phyloP scores from a whole-genome alignment of 164 flowering plant species.

The Vitis labrusca region DNA sequence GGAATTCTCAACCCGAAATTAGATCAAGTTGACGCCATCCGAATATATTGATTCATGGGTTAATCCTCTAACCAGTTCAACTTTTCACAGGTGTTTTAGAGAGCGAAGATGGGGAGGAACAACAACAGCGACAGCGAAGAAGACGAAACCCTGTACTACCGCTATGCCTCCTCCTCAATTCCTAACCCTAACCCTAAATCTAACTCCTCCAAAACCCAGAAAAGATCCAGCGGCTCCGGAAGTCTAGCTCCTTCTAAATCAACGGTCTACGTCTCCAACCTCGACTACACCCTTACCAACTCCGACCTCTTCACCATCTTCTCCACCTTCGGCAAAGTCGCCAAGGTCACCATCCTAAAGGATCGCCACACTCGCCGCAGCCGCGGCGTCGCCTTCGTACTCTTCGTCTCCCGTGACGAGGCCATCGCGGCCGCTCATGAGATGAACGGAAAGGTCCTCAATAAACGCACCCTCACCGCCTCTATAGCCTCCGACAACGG shows the following conservation, averaged over 20 bases:
- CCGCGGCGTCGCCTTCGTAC: conserved; percentile 86
- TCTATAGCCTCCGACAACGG: conserved; percentile 89
- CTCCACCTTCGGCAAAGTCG: conserved; percentile 95
- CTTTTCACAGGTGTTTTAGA: too few relatives aligned
- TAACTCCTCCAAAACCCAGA: conserved; percentile 2
- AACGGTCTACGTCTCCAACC: conserved; percentile 80
- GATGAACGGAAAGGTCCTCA: conserved; percentile 75
- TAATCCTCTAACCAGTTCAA: too few relatives aligned
- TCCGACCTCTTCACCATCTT: conserved; percentile 93
- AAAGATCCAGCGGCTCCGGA: conserved; percentile 52
- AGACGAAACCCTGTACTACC: conserved; percentile 75
- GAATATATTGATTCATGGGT: too few relatives aligned
- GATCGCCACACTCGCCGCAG: conserved; percentile 65
- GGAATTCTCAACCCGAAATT: too few relatives aligned
- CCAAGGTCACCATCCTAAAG: conserved; percentile 83
- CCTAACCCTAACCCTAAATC: background rate
- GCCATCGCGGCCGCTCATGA: conserved; percentile 60
- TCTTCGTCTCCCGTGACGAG: conserved; percentile 68
- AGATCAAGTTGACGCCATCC: too few relatives aligned
- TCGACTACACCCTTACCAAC: conserved; percentile 82
- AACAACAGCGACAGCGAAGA: conserved; percentile 41
- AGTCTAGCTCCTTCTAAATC: conserved; percentile 94
- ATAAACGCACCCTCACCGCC: conserved; percentile 59
- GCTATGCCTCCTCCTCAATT: conserved; percentile 47
- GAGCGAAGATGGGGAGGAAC: too few relatives aligned